Evolutionary conservation across 225 moss, liverwort and hornwort genomes (phyloP).

Genomic region (Antitrichia curtipendula): DNA sequence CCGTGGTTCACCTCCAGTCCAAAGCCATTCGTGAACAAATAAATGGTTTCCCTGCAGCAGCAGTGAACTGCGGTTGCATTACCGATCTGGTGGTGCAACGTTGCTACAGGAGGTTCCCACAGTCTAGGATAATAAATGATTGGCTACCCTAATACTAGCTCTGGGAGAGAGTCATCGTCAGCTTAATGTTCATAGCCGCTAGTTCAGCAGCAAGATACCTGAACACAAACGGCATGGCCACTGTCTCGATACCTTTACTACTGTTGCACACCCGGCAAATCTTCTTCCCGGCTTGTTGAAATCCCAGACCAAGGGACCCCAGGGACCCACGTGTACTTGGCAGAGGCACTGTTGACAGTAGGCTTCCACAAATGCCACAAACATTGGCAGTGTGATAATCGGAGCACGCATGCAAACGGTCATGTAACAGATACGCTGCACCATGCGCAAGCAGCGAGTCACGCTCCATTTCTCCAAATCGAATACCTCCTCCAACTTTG

Average conservation of each 20-base stretch:
- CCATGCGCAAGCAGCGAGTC: conserved; percentile 88
- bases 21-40: neutral
- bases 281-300: conserved; percentile 37
- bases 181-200: conserved; percentile 92
- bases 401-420: conserved; percentile 84
- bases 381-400: conserved; percentile 78
- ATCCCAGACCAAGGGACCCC: conserved; percentile 45
- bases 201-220: conserved; percentile 92
- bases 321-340: conserved; percentile 24
- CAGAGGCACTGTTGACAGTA: conserved; percentile 49
- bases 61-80: neutral
- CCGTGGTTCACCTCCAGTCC: neutral
- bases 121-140: neutral
- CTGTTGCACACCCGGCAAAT: conserved; percentile 74
- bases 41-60: neutral
- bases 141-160: neutral
- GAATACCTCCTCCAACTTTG: conserved; percentile 86
- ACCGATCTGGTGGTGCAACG: neutral
- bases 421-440: conserved; percentile 77
- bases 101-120: neutral
- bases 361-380: conserved; percentile 74
- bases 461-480: conserved; percentile 98
- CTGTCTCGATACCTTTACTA: conserved; percentile 66
- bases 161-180: conserved; percentile 46
- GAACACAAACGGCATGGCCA: conserved; percentile 92